A percentile compares a stretch with the other conserved stretches of the same genome.
These are phyloP conservation scores for Umbelopsis sp. DNA, from an alignment of 192 early-diverging fungal genomes.

Conservation along the genomic window DNA sequence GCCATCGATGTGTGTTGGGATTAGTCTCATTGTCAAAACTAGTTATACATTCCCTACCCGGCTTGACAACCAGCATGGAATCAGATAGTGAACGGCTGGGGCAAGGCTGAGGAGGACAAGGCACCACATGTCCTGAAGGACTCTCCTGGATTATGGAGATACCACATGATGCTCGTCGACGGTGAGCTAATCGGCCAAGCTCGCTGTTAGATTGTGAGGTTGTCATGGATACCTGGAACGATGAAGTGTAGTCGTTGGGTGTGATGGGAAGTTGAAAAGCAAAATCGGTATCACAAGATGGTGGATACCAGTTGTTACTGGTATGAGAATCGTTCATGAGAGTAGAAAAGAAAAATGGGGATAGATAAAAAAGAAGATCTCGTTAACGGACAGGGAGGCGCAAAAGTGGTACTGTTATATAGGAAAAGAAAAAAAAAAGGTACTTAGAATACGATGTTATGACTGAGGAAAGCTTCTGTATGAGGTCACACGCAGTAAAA, in stretches of 20 bases:
- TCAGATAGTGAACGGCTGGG: constrained; percentile 2
- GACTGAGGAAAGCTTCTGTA: neutral
- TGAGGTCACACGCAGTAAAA: constrained; percentile 10
- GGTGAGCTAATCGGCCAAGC: neutral
- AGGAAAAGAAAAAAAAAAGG: neutral
- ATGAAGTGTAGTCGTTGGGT: constrained; percentile 4
- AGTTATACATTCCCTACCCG: constrained; percentile 5
- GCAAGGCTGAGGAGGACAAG: neutral
- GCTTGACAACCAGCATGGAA: constrained; percentile 8
- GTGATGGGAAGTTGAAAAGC: constrained; percentile 1
- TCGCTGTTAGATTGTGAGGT: neutral
- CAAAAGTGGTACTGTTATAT: neutral
- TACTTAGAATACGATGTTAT: neutral
- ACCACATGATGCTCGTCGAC: constrained; percentile 11
- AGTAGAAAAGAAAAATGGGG: neutral
- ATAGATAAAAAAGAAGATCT: neutral
- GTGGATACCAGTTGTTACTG: constrained; percentile 3
- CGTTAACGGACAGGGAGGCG: neutral
- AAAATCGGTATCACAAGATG: constrained; percentile 5
- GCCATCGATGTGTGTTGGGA: neutral
- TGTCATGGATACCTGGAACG: constrained; percentile 1
- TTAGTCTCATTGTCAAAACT: neutral
- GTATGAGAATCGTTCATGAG: constrained; percentile 4
- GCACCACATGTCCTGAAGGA: neutral
- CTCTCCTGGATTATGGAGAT: constrained; percentile 8